phyloP scores from a whole-genome alignment of 2,329 filamentous ascomycete genomes.

The Mariannaea elegans region DNA sequence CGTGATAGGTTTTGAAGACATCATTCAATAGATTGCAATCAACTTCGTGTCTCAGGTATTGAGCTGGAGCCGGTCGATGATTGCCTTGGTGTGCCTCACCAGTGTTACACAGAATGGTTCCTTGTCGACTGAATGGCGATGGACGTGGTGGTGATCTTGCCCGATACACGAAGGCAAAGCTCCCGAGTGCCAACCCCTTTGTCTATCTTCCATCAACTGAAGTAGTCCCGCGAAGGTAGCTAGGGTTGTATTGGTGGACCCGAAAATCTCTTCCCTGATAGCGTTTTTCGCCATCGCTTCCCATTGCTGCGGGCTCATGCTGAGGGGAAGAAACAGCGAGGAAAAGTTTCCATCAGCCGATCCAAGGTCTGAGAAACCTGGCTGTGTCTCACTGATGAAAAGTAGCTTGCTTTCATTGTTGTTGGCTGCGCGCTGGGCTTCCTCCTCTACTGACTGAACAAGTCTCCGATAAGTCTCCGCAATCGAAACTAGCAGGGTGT shows the following conservation, averaged over 20 bases:
- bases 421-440: constrained; percentile 27
- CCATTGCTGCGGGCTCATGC: constrained; percentile 30
- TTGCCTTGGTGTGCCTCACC: constrained; percentile 35
- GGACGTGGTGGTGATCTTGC: constrained; percentile 8
- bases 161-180: background rate
- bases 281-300: constrained; percentile 29
- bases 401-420: constrained; percentile 28
- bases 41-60: background rate
- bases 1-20: background rate
- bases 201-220: constrained; percentile 38
- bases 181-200: constrained; percentile 36
- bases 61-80: constrained; percentile 22
- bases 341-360: background rate
- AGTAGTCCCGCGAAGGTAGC: constrained; percentile 26
- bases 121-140: constrained; percentile 27
- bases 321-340: constrained; percentile 19
- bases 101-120: constrained; percentile 37
- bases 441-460: constrained; percentile 30
- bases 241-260: background rate
- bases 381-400: constrained; percentile 21
- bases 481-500: constrained; percentile 35
- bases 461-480: constrained; percentile 38
- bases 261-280: constrained; percentile 34
- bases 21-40: too few relatives aligned
- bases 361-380: background rate